Evolutionary conservation across 257 asterid species (phyloP).

Genomic region (Scutellaria galericulata): DNA sequence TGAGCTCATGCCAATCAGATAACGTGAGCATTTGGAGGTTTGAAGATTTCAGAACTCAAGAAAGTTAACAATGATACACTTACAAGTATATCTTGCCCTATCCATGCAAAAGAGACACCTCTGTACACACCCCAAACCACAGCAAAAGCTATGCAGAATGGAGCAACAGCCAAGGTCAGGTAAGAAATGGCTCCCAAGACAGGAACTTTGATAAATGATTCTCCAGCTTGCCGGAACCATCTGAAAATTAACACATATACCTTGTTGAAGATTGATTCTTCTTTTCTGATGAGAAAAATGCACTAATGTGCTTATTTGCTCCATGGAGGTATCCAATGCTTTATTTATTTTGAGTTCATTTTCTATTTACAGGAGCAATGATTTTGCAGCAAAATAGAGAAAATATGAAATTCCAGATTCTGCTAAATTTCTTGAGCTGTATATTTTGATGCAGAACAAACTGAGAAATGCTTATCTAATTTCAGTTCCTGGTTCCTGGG

Average conservation of each 20-base stretch:
- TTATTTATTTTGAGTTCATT: background rate
- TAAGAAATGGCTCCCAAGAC: conserved; percentile 51
- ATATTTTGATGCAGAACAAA: conserved; percentile 4
- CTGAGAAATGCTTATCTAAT: background rate
- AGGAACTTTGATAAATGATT: conserved; percentile 48
- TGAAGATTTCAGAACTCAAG: background rate
- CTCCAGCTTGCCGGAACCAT: conserved; percentile 50
- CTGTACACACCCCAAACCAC: conserved; percentile 84
- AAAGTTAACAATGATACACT: conserved; percentile 37
- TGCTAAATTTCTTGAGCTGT: background rate
- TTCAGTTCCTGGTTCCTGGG: background rate
- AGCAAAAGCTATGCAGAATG: conserved; percentile 84
- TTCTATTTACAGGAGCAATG: conserved; percentile 9
- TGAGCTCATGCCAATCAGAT: background rate
- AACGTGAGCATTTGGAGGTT: conserved; percentile 8
- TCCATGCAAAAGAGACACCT: conserved; percentile 75
- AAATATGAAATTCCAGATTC: background rate
- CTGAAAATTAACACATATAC: conserved; percentile 28
- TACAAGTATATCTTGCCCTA: conserved; percentile 94
- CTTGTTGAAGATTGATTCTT: background rate
- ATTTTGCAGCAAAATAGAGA: conserved; percentile 9
- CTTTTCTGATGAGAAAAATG: conserved; percentile 11
- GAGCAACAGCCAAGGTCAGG: conserved; percentile 82
- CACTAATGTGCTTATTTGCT: background rate
- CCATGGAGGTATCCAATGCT: background rate